Conservation (phyloP, 306 rosid species). For the Abrus pulchellus region DNA sequence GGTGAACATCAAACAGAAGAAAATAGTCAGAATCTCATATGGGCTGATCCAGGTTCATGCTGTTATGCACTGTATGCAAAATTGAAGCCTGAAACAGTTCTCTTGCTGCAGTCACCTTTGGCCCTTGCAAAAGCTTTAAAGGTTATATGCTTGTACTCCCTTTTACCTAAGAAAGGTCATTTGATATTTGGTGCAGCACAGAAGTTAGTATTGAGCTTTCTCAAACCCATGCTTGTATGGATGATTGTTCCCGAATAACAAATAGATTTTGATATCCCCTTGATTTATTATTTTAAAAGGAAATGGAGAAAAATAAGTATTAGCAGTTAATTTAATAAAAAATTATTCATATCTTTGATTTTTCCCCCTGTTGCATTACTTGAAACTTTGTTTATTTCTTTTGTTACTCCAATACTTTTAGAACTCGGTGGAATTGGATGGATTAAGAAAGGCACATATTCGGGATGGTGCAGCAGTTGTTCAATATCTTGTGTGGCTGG, state of each 20-base stretch:
- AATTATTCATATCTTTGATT: background rate
- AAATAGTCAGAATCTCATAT: conserved; percentile 58
- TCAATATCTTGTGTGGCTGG: conserved; percentile 96
- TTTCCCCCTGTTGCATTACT: background rate
- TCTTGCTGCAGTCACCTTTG: conserved; percentile 90
- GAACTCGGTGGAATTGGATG: conserved; percentile 93
- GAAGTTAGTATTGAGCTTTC: conserved; percentile 35
- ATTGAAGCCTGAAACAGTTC: conserved; percentile 70
- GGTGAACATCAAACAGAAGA: conserved; percentile 61
- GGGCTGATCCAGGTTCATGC: conserved; percentile 95
- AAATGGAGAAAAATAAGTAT: conserved; percentile 1
- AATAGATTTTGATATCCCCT: conserved; percentile 9
- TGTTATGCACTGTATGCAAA: conserved; percentile 84
- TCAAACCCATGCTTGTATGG: background rate
- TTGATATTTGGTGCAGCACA: conserved; percentile 34
- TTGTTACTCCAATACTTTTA: conserved; percentile 48
- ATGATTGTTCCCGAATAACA: conserved; percentile 1
- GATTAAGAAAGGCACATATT: conserved; percentile 81
- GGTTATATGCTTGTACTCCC: conserved; percentile 56
- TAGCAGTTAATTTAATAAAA: conserved; percentile 11
- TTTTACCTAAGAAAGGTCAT: background rate
- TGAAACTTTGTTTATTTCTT: conserved; percentile 11
- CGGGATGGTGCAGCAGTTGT: conserved; percentile 98
- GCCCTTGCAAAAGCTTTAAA: conserved; percentile 97
- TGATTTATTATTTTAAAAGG: conserved; percentile 21